Base-by-base conservation (phyloP, 2,329 filamentous ascomycete species). In the Trichoderma koningii region DNA sequence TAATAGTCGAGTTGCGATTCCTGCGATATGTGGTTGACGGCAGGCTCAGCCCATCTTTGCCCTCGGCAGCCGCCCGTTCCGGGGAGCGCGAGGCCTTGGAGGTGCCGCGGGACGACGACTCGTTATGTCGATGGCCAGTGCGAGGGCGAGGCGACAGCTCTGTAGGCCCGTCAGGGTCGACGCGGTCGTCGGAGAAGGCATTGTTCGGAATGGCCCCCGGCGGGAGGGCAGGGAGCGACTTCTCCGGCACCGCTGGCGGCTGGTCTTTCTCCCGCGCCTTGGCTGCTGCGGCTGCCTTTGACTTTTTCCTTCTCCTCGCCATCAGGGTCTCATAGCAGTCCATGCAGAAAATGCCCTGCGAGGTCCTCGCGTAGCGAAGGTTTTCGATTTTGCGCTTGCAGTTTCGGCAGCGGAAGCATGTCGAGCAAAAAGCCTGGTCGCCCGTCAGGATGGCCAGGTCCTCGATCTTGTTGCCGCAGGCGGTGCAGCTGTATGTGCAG, bases 301-400 rank as follows among this genome's bases (percentile, higher is more conserved):
- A 89, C 76, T 92, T 93, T 80, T 98, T 97, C 73, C 92, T 86
- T 69, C 94, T 86, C 68, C 94, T 85, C 56, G 94, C 92, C 93
- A 98, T 98, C 61, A 99, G 80, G 30, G 92, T 95, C 78, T 99
- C 95, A 75, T 99, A 95, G 76, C 95, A 99, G 73, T 89, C 93
- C 95, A 99, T 99, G 80, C 95, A 99, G 76, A 99, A 98, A 71
- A 99, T 99, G 67, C 95, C 95, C 78, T 98, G 95, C 7, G 94
- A 97, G 1, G 95, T 99, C 74, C 95, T 88, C 63, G 95, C 95
- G 86, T 98, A 99, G 76, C 94, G 89, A 69, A 99, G 83, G 76
- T 99, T 99, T 78, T 99, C 95, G 67, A 99, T 99, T 82, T 97
- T 97, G 76, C 91, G 88, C 82, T 98, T 99, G 83, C 95, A 99